Base-by-base conservation (phyloP, 1,284 basidiomycete species). In the Chondrostereum purpureum region DNA sequence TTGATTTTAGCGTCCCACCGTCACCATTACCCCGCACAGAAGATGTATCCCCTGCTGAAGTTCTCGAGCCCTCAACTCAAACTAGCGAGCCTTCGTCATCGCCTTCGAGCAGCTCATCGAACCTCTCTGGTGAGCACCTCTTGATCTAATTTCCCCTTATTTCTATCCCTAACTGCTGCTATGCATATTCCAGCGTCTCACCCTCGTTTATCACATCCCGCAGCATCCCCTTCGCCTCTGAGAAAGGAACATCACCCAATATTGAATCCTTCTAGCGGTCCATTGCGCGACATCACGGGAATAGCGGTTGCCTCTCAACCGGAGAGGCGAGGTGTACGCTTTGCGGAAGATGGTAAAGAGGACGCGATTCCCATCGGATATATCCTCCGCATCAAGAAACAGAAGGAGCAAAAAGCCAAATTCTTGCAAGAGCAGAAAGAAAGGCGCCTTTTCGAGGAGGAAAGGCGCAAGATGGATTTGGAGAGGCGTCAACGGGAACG, bases 291-390 rank as follows among this genome's bases (percentile, higher is more conserved):
- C n/a, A n/a, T 17, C 43, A 34, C 44, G 11, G 23, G 42, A 13
- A 20, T 44, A 11, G 12, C 44, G 19, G 21, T 50, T 37, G 17
- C 38, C n/a, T 45, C 46, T 33, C 40, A 45, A 18, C 44, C 31
- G 17, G 46, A 59, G 13, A 80, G 74, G 60, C 73, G 73, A 40
- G 79, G 76, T n/a, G 84, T 88, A 4, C 77, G 80, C 19, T 87
- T 87, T 52, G 78, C 72, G 20, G 79, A 82, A 53, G 73, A 78
- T 55, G 72, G 75, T 50, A 82, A 78, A 53, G 80, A 83, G 21
- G 83, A 86, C 53, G 67, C 68, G 41, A 68, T 85, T 52, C 86
- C 85, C 0, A 65, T 86, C 31, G 77, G 75, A 17, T 78, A 87
- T 56, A 72, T 81, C 27, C 64, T 83, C 55, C 78, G 83, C 41